A percentile compares a stretch with the other conserved stretches of the same genome.
Conservation (phyloP, 257 asterid species). For the Nicotiana otophora region DNA sequence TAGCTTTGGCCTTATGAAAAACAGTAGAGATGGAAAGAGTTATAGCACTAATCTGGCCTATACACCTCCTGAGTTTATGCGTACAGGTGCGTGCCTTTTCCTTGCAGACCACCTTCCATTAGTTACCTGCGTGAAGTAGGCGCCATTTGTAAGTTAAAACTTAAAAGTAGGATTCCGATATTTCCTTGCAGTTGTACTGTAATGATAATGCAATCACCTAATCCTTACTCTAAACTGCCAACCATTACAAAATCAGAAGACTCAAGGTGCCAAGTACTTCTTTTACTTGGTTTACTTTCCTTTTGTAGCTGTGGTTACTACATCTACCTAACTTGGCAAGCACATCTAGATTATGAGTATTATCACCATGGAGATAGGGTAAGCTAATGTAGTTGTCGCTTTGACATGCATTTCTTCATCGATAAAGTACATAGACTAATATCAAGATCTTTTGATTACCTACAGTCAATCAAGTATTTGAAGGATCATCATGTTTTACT, state of each 20-base stretch:
- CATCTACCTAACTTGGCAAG: neutral
- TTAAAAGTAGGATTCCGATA: neutral
- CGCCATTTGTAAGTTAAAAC: neutral
- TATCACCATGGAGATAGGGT: neutral
- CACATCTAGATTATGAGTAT: neutral
- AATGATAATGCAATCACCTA: neutral
- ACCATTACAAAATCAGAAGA: neutral
- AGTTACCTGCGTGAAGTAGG: neutral
- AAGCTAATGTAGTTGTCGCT: neutral
- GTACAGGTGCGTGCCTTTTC: slow-evolving; percentile 50
- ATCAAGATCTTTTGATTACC: neutral
- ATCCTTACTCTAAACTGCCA: neutral
- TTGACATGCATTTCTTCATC: neutral
- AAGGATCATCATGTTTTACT: neutral
- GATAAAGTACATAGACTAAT: neutral
- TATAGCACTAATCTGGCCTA: slow-evolving; percentile 93
- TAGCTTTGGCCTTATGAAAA: slow-evolving; percentile 92
- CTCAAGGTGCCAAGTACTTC: neutral
- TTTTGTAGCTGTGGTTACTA: neutral
- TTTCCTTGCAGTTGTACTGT: neutral
- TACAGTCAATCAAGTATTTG: neutral
- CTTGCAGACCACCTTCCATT: neutral
- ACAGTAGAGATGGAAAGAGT: slow-evolving; percentile 97
- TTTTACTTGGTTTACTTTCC: neutral
- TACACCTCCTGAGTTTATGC: slow-evolving; percentile 94